These are phyloP conservation scores for Lentinula aciculospora DNA, from an alignment of 768 basidiomycete species.

Conservation along the genomic window DNA sequence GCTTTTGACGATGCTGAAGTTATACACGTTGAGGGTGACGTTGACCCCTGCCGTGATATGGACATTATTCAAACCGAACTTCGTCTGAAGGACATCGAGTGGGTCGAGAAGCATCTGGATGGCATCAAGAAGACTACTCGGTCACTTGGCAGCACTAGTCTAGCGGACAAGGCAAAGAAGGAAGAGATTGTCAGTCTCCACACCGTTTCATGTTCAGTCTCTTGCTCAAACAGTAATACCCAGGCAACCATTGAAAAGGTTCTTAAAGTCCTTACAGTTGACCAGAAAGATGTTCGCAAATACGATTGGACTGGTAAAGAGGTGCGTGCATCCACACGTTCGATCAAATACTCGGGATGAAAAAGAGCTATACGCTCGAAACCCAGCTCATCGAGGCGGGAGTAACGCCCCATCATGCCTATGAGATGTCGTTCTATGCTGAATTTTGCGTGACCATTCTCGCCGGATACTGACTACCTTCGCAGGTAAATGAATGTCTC, in stretches of 20 bases:
- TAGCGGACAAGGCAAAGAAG: slow-evolving; percentile 94
- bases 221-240: slow-evolving; percentile 11
- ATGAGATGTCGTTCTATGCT: slow-evolving; percentile 49
- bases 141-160: slow-evolving; percentile 62
- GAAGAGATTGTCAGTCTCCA: slow-evolving; percentile 76
- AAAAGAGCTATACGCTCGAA: slow-evolving; percentile 74
- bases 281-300: slow-evolving; percentile 89
- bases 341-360: slow-evolving; percentile 38
- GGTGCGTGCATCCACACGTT: slow-evolving; percentile 39
- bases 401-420: slow-evolving; percentile 69
- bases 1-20: slow-evolving; percentile 99
- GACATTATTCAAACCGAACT: slow-evolving; percentile 94
- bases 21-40: slow-evolving; percentile 98
- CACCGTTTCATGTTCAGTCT: not conserved
- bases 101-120: slow-evolving; percentile 91
- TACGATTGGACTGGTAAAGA: slow-evolving; percentile 95
- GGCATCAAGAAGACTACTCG: slow-evolving; percentile 68
- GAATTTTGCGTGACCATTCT: slow-evolving; percentile 16
- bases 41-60: slow-evolving; percentile 95
- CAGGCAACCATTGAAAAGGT: slow-evolving; percentile 87
- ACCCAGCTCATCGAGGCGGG: slow-evolving; percentile 89
- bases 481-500: slow-evolving; percentile 10
- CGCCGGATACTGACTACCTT: slow-evolving; percentile 14
- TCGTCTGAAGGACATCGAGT: slow-evolving; percentile 95
- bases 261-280: slow-evolving; percentile 67